Base-by-base conservation (phyloP, 192 early-diverging fungal genomes). In the Podila minutissima region DNA sequence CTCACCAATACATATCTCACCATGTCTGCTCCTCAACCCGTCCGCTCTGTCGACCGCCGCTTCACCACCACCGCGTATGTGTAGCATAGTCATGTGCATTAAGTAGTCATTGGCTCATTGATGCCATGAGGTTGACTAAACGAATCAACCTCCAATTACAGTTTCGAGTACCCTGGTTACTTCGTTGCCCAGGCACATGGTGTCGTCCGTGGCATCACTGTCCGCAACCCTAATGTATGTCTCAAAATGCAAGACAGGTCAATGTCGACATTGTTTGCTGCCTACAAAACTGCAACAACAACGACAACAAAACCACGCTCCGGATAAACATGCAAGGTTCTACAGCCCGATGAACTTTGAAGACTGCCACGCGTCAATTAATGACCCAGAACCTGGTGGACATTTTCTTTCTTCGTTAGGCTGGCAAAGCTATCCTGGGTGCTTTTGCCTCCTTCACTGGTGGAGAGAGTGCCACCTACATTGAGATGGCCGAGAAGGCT, bases 401-500 rank as follows among this genome's bases (percentile, higher is more conserved):
- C 3, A 41, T 41, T 46, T 46, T 46, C 15, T 15, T 46, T 46
- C 15, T 46, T 46, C 15, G 41, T 3, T 46, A 46, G 41, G 75
- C 68, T 35, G 75, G 75, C 10, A 79, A 79, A 64, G 70, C 77
- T 26, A 53, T 81, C 50, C 69, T 81, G 59, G 77, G 77, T 13
- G 77, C 77, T 24, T 81, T 81, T 57, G 77, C 77, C 12, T 72
- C 70, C 0, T 61, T 81, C 37, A 71, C 66, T 68, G 77, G 77
- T 49, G 77, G 77, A 19, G 77, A 81, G 51, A 81, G 67, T 28
- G 59, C 71, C 5, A 72, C 71, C 0, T 81, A 81, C 24, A 81
- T 81, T 32, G 77, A 81, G 67, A 81, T 69, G 71, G 77, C 77
- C 9, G 77, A 81, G 35, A 81, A 81, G 71, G 77, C 77, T 29